phyloP scores from a whole-genome alignment of 2,329 filamentous ascomycete species.

The Paracorniculantispora psalliotae region DNA sequence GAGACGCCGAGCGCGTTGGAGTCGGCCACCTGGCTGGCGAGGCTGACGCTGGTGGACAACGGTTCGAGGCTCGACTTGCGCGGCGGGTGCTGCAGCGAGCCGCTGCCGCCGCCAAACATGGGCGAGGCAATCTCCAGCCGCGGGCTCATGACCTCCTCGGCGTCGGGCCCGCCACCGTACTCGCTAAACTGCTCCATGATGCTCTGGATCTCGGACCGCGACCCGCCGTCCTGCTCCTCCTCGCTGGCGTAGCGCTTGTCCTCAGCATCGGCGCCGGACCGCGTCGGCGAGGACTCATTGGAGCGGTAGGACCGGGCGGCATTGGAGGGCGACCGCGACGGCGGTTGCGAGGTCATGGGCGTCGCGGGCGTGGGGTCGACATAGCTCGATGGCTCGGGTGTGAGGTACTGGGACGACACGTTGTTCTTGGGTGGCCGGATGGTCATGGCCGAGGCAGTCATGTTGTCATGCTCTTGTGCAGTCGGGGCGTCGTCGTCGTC shows the following conservation, averaged over 20 bases:
- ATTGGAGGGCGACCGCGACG: constrained; percentile 55
- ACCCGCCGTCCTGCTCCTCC: constrained; percentile 62
- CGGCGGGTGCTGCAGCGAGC: constrained; percentile 66
- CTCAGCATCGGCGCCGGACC: constrained; percentile 48
- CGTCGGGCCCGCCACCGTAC: constrained; percentile 63
- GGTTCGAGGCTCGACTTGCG: constrained; percentile 84
- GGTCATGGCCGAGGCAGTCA: constrained; percentile 45
- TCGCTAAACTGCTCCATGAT: constrained; percentile 97
- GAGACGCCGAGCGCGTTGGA: constrained; percentile 35
- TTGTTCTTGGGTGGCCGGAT: constrained; percentile 42
- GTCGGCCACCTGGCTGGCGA: constrained; percentile 39
- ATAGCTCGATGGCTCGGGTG: constrained; percentile 44
- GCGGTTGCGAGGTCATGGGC: constrained; percentile 48
- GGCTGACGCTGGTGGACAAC: constrained; percentile 25
- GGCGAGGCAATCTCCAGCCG: constrained; percentile 78
- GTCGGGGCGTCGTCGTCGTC: not conserved
- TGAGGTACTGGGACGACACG: constrained; percentile 38
- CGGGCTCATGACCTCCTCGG: constrained; percentile 88
- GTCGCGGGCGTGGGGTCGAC: constrained; percentile 56
- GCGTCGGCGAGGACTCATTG: constrained; percentile 46
- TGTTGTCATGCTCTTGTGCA: constrained; percentile 23
- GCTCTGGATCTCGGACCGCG: constrained; percentile 83
- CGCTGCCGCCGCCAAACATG: constrained; percentile 54
- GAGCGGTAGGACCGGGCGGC: constrained; percentile 44
- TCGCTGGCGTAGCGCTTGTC: constrained; percentile 54